A percentile compares a stretch with the other conserved stretches of the same genome.
These are phyloP conservation scores for Lachancea mirantina DNA, from an alignment of 805 yeast species.

Conservation along the genomic window DNA sequence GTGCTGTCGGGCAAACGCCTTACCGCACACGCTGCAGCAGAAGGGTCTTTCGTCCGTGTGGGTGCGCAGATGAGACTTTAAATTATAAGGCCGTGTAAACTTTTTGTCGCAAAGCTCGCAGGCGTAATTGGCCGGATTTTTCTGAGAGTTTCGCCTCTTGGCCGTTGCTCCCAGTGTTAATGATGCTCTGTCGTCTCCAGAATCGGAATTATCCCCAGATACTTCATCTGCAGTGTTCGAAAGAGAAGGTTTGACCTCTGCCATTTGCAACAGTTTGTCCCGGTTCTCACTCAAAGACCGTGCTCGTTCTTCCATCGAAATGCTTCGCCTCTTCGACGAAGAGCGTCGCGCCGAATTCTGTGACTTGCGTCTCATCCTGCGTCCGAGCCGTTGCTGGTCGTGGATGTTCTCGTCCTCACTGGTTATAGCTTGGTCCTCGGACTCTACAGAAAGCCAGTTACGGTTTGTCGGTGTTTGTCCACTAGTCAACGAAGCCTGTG, in stretches of 20 bases:
- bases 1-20: constrained; percentile 75
- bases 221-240: constrained; percentile 7
- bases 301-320: constrained; percentile 26
- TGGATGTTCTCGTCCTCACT: constrained; percentile 6
- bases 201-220: constrained; percentile 7
- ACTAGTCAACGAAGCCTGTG: constrained; percentile 5
- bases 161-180: constrained; percentile 12
- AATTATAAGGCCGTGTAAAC: constrained; percentile 88
- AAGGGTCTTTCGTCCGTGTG: constrained; percentile 83
- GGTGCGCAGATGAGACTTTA: constrained; percentile 85
- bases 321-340: constrained; percentile 11
- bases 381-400: constrained; percentile 21
- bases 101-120: constrained; percentile 80
- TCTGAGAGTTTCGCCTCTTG: constrained; percentile 15
- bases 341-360: constrained; percentile 14
- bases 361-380: constrained; percentile 19
- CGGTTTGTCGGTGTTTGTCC: constrained; percentile 2
- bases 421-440: constrained; percentile 1
- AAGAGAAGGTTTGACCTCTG: constrained; percentile 17
- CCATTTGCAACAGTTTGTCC: constrained; percentile 26
- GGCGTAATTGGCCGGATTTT: constrained; percentile 34
- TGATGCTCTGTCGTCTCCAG: constrained; percentile 15
- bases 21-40: constrained; percentile 65
- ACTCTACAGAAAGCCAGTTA: constrained; percentile 4
- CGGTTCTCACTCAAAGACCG: constrained; percentile 28